These are phyloP conservation scores for Solanum dulcamara DNA, from an alignment of 257 asterid genomes.

Conservation along the genomic window DNA sequence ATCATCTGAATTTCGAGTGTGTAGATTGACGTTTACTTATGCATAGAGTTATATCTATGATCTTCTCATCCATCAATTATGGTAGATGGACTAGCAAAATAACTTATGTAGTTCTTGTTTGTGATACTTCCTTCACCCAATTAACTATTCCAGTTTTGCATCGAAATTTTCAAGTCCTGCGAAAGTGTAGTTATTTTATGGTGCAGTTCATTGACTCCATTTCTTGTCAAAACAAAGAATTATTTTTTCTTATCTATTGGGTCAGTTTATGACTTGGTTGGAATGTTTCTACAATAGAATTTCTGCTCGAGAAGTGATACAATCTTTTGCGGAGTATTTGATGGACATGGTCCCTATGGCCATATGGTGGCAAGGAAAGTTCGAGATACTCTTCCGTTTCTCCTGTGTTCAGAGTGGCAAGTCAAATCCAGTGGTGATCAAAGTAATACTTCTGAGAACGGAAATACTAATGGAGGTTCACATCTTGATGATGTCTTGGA, in stretches of 20 bases:
- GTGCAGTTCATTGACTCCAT: slow-evolving; percentile 5
- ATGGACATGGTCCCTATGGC: slow-evolving; percentile 96
- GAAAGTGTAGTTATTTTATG: neutral
- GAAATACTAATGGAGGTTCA: slow-evolving; percentile 33
- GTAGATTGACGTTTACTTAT: no score
- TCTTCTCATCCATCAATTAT: neutral
- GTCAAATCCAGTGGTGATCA: slow-evolving; percentile 27
- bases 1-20: neutral
- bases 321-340: slow-evolving; percentile 87
- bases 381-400: slow-evolving; percentile 68
- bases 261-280: slow-evolving; percentile 66
- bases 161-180: neutral
- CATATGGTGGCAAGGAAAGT: slow-evolving; percentile 96
- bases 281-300: slow-evolving; percentile 56
- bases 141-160: neutral
- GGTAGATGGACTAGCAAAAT: neutral
- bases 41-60: neutral
- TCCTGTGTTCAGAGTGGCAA: slow-evolving; percentile 63
- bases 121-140: neutral
- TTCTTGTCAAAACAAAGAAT: slow-evolving; percentile 17
- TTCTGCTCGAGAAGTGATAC: slow-evolving; percentile 45
- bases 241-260: slow-evolving; percentile 24
- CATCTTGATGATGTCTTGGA: slow-evolving; percentile 65
- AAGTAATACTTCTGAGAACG: slow-evolving; percentile 21
- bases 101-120: neutral